Conservation (phyloP, 352 stramenopile genomes). For the Pythium rhizo-oryzae region DNA sequence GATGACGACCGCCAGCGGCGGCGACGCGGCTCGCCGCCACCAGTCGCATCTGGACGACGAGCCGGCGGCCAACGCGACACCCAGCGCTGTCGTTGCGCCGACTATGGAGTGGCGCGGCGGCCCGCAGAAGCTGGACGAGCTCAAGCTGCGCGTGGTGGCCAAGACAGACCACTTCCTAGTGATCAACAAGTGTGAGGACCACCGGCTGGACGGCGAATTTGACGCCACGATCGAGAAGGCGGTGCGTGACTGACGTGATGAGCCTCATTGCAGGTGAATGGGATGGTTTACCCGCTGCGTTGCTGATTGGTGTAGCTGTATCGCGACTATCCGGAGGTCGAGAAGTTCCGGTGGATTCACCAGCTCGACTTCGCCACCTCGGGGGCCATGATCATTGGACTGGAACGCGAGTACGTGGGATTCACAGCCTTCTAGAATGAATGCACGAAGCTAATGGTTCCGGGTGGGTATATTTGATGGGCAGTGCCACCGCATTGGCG, state of each 20-base stretch:
- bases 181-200: constrained; percentile 81
- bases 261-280: background rate
- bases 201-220: constrained; percentile 87
- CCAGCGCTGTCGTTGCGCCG: constrained; percentile 7
- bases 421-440: background rate
- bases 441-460: background rate
- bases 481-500: constrained; percentile 64
- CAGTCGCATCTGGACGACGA: constrained; percentile 52
- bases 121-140: constrained; percentile 49
- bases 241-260: constrained; percentile 32
- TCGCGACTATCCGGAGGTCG: constrained; percentile 70
- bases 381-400: constrained; percentile 81
- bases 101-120: constrained; percentile 45
- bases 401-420: constrained; percentile 59
- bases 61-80: constrained; percentile 13
- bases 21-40: constrained; percentile 38
- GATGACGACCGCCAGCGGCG: constrained; percentile 24
- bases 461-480: background rate
- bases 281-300: background rate
- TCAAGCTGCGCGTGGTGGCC: constrained; percentile 58
- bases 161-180: constrained; percentile 64
- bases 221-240: constrained; percentile 90
- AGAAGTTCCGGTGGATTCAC: constrained; percentile 90
- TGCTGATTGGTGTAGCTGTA: constrained; percentile 41
- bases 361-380: constrained; percentile 91